A percentile compares a stretch with the other conserved stretches of the same genome.
phyloP scores from a whole-genome alignment of 331 rosid species.

The Rosa hybrid region DNA sequence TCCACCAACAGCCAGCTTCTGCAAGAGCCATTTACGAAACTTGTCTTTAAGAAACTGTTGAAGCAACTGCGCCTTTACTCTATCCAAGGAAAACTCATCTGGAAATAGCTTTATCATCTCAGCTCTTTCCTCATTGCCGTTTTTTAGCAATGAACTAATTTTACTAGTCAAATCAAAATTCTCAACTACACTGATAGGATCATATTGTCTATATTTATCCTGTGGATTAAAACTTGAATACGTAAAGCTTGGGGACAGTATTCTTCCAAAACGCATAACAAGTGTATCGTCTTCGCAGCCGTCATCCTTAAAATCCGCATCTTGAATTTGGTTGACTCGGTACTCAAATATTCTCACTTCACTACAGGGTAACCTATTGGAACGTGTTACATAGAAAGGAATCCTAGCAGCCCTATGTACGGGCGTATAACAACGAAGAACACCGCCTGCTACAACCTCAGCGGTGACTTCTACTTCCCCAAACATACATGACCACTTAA shows the following conservation, averaged over 20 bases:
- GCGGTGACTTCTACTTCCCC: conserved; percentile 88
- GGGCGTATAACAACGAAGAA: conserved; percentile 79
- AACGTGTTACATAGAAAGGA: conserved; percentile 82
- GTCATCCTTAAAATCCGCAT: conserved; percentile 32
- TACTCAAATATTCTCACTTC: conserved; percentile 83
- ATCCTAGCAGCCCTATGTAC: conserved; percentile 66
- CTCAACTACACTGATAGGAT: no score
- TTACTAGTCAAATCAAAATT: conserved; percentile 10
- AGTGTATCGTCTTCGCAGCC: no score
- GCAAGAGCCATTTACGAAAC: conserved; percentile 69
- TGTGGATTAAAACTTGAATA: conserved; percentile 18
- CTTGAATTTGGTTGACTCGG: conserved; percentile 36
- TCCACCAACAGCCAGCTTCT: conserved; percentile 66
- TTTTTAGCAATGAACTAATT: conserved; percentile 56
- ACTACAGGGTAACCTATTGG: conserved; percentile 89
- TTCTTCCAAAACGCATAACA: conserved; percentile 44
- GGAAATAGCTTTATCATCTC: no score
- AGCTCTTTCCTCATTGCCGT: conserved; percentile 23
- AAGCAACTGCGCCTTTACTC: conserved; percentile 54
- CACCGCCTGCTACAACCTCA: conserved; percentile 55
- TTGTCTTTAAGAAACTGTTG: conserved; percentile 38
- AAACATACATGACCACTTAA: conserved; percentile 88
- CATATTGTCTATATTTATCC: no score
- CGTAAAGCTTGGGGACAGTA: conserved; percentile 40
- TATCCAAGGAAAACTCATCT: conserved; percentile 37